Conservation (phyloP, 2,329 filamentous ascomycete species). For the Sporothrix inflata region DNA sequence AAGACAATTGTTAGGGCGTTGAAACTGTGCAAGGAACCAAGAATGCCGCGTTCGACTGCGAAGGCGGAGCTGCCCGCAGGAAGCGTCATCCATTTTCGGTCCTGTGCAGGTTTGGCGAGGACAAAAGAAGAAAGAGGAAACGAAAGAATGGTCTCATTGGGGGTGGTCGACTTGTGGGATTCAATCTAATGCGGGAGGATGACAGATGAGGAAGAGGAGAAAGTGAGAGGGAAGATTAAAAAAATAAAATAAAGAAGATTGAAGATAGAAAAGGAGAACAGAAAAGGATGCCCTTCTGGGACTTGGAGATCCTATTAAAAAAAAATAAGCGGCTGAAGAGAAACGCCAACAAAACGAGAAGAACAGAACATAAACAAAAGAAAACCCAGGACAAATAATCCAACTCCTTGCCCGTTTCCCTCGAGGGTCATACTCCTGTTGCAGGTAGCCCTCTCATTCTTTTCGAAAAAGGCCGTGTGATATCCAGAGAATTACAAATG, state of each 20-base stretch:
- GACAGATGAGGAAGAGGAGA: neutral
- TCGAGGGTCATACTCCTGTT: neutral
- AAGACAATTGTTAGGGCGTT: neutral
- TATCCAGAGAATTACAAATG: slow-evolving; percentile 3
- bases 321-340: neutral
- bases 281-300: neutral
- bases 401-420: slow-evolving; percentile 12
- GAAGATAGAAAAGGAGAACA: neutral
- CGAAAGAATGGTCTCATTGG: neutral
- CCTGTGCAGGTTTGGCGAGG: neutral
- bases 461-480: neutral
- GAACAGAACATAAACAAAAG: neutral
- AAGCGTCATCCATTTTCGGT: neutral
- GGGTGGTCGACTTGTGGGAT: neutral
- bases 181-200: neutral
- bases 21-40: no score
- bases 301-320: neutral
- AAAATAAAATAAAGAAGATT: neutral
- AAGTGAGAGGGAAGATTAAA: neutral
- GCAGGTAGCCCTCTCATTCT: neutral
- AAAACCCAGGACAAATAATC: neutral
- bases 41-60: no score
- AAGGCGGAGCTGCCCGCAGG: neutral
- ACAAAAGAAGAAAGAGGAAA: neutral
- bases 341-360: neutral